phyloP scores from a whole-genome alignment of 1,284 basidiomycete species.

The Ustilago shanxiensis region DNA sequence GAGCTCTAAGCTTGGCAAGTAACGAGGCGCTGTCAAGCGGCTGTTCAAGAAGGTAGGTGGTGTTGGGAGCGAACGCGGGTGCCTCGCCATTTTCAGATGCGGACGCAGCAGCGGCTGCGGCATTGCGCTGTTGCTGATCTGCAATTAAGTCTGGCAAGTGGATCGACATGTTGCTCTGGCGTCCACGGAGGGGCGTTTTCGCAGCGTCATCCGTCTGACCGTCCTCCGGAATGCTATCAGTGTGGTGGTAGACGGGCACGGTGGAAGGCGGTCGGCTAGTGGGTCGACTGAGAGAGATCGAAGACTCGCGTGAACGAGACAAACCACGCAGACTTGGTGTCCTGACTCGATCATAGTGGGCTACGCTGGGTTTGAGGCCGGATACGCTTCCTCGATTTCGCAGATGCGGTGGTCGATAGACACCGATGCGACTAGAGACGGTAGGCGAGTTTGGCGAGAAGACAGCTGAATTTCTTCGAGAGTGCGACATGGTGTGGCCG shows the following conservation, averaged over 20 bases:
- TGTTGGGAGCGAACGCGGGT: conserved; percentile 23
- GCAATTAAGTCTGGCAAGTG: conserved; percentile 48
- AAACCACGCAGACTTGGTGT: conserved; percentile 59
- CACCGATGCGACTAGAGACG: conserved; percentile 38
- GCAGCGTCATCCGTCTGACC: conserved; percentile 20
- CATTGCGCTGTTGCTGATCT: conserved; percentile 49
- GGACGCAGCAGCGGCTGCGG: conserved; percentile 13
- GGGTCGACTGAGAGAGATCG: conserved; percentile 46
- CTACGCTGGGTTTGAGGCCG: conserved; percentile 52
- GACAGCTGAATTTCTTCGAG: conserved; percentile 45
- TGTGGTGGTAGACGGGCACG: conserved; percentile 37
- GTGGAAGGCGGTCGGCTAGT: conserved; percentile 50
- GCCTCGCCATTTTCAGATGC: conserved; percentile 8
- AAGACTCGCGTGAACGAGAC: conserved; percentile 55
- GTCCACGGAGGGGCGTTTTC: conserved; percentile 26
- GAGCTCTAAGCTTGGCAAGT: conserved; percentile 45
- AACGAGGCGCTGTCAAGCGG: conserved; percentile 46
- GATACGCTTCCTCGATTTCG: conserved; percentile 49
- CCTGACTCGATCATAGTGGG: conserved; percentile 61
- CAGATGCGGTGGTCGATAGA: conserved; percentile 61
- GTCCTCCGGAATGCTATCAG: conserved; percentile 50
- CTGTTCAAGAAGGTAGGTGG: conserved; percentile 34
- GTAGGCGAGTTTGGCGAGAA: conserved; percentile 43
- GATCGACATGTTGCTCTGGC: conserved; percentile 45
- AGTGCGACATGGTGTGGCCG: conserved; percentile 51